Conservation (phyloP, 164 flowering plant genomes). For the Vitis labrusca region DNA sequence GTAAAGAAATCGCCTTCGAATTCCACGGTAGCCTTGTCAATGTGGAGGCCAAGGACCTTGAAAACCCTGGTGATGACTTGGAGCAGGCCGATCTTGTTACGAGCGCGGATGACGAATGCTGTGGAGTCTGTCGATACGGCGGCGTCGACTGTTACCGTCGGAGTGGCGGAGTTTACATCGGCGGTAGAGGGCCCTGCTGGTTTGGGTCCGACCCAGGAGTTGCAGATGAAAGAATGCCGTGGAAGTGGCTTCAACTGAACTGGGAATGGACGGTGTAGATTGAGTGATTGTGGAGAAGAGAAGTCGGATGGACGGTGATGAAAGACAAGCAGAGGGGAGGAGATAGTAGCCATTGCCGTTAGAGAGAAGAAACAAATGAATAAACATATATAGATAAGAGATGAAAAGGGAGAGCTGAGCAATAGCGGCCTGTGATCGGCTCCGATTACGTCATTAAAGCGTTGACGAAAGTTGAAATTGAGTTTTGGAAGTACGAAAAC, state of each 20-base stretch:
- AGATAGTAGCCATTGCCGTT: neutral
- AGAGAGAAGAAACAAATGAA: no score
- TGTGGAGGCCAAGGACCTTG: conserved; percentile 41
- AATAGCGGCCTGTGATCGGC: no score
- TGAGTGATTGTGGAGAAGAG: neutral
- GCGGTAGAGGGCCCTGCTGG: neutral
- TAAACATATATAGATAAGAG: no score
- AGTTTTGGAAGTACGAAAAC: no score
- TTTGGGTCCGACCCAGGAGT: neutral
- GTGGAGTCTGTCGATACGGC: conserved; percentile 28
- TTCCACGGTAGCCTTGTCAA: conserved; percentile 45
- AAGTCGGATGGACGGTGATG: neutral
- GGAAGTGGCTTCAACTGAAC: neutral
- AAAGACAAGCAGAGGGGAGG: neutral
- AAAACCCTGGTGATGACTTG: conserved; percentile 50
- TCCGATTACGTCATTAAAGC: no score
- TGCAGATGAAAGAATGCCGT: neutral
- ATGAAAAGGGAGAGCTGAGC: no score
- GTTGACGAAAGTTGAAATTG: no score
- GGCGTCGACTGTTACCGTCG: conserved; percentile 23
- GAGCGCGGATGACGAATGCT: conserved; percentile 38
- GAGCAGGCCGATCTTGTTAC: conserved; percentile 50
- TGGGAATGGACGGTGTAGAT: neutral
- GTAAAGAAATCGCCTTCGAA: conserved; percentile 42
- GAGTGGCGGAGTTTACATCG: neutral